Percentiles rank a stretch among this genome's conserved stretches.
These are phyloP conservation scores for Solanum gandarillasii DNA, from an alignment of 257 asterid species.

Conservation along the genomic window DNA sequence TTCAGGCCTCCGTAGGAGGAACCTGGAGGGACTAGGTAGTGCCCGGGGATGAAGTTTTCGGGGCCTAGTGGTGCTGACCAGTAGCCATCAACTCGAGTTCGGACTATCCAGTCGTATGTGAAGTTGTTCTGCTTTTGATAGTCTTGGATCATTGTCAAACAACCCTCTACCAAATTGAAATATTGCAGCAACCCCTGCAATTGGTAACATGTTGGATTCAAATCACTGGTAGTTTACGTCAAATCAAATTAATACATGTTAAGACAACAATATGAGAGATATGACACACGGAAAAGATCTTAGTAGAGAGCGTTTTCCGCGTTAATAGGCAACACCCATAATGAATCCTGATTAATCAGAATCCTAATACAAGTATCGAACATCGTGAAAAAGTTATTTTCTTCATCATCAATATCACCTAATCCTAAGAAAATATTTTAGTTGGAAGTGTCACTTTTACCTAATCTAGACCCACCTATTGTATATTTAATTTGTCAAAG, in stretches of 20 bases:
- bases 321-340: not conserved
- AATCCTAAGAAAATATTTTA: not conserved
- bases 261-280: not conserved
- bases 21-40: constrained; percentile 72
- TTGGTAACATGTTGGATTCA: not conserved
- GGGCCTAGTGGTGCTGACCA: constrained; percentile 56
- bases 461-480: not conserved
- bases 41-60: constrained; percentile 53
- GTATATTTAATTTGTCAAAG: not conserved
- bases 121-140: constrained; percentile 63
- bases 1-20: constrained; percentile 80
- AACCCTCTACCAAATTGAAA: constrained; percentile 79
- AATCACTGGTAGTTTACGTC: not conserved
- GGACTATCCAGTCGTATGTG: constrained; percentile 83
- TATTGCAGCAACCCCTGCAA: constrained; percentile 81
- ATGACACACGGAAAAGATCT: not conserved
- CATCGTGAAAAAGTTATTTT: not conserved
- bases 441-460: not conserved
- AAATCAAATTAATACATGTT: not conserved
- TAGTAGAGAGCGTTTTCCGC: not conserved
- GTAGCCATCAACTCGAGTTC: constrained; percentile 82
- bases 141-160: constrained; percentile 52
- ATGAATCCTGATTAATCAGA: fast-evolving
- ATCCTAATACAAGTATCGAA: not conserved
- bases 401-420: not conserved